A percentile compares a stretch with the other conserved stretches of the same genome.
Conservation (phyloP, 768 basidiomycete genomes). For the Glaciozyma antarctica region DNA sequence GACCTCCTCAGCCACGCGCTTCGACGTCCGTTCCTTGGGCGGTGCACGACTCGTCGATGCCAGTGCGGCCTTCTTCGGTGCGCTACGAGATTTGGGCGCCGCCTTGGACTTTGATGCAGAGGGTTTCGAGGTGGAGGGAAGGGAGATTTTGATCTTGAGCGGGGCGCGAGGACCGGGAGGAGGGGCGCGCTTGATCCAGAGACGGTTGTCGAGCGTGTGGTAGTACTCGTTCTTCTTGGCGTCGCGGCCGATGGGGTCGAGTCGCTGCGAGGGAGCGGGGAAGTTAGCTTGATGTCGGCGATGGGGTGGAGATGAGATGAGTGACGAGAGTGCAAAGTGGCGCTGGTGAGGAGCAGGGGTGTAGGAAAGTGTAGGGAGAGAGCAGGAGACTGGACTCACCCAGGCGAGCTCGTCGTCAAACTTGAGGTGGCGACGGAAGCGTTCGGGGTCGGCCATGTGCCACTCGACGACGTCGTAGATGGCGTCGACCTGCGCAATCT, state of each 20-base stretch:
- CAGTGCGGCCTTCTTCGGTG: no score
- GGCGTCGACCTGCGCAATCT: conserved; percentile 11
- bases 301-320: no score
- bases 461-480: conserved; percentile 32
- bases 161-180: background rate
- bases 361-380: background rate
- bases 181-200: conserved; percentile 26
- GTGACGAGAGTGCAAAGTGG: no score
- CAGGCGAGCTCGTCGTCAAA: conserved; percentile 28
- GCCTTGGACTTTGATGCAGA: background rate
- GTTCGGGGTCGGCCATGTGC: conserved; percentile 31
- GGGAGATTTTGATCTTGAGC: background rate
- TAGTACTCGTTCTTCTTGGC: conserved; percentile 22
- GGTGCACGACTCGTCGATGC: no score
- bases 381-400: conserved; percentile 5
- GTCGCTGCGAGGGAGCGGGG: conserved; percentile 6
- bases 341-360: no score
- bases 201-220: conserved; percentile 28
- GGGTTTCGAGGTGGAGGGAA: background rate
- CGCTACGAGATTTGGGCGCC: background rate
- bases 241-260: conserved; percentile 27
- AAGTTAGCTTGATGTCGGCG: no score
- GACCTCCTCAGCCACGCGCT: background rate
- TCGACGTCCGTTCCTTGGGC: no score
- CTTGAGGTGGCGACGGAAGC: conserved; percentile 26